These are phyloP conservation scores for Xanthoconium separans DNA, from an alignment of 1,284 basidiomycete genomes.

Conservation along the genomic window DNA sequence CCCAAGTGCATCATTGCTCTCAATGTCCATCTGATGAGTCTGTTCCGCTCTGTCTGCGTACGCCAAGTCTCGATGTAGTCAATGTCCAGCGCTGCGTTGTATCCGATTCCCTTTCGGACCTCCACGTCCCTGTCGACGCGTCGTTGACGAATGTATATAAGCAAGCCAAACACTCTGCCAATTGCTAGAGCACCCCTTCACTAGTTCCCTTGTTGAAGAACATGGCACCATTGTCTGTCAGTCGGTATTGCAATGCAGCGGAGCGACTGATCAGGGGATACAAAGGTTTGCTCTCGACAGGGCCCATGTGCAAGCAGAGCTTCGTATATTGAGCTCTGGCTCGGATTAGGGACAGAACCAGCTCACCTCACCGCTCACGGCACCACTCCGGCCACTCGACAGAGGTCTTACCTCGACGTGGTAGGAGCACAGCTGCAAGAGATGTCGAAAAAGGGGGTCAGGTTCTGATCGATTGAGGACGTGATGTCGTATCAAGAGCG, in stretches of 20 bases:
- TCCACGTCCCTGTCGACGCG: too few species aligned
- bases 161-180: too few species aligned
- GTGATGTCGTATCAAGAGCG: slow-evolving; percentile 64
- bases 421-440: slow-evolving; percentile 59
- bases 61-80: too few species aligned
- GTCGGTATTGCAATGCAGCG: slow-evolving; percentile 62
- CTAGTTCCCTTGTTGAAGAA: slow-evolving; percentile 75
- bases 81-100: too few species aligned
- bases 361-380: slow-evolving; percentile 70
- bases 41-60: too few species aligned
- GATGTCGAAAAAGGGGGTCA: slow-evolving; percentile 54
- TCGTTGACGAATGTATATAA: not conserved
- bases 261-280: slow-evolving; percentile 48
- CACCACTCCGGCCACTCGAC: slow-evolving; percentile 68
- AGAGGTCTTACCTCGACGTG: slow-evolving; percentile 70
- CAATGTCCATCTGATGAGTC: too few species aligned
- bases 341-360: not conserved
- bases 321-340: slow-evolving; percentile 26
- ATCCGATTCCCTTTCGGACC: too few species aligned
- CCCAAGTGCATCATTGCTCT: too few species aligned
- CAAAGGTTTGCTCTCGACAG: slow-evolving; percentile 35
- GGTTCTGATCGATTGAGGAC: slow-evolving; percentile 50
- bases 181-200: slow-evolving; percentile 51
- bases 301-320: slow-evolving; percentile 63
- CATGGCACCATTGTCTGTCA: slow-evolving; percentile 58